A percentile compares a stretch with the other conserved stretches of the same genome.
phyloP scores from a whole-genome alignment of 2,329 filamentous ascomycete genomes.

The Diaporthe citriasiana region DNA sequence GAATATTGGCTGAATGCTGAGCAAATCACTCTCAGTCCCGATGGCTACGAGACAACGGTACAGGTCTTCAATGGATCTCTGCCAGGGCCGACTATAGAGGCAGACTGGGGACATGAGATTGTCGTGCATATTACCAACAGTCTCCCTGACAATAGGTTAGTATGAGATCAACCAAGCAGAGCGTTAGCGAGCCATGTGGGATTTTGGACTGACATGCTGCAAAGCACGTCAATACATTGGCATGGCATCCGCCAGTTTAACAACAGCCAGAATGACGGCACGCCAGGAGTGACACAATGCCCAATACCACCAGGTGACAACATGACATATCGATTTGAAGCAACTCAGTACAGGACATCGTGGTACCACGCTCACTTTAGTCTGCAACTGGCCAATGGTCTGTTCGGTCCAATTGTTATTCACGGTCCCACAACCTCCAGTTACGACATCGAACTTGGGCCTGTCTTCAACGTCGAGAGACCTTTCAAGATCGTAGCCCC shows the following conservation, averaged over 20 bases:
- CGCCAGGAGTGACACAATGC: constrained; percentile 70
- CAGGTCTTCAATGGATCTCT: constrained; percentile 69
- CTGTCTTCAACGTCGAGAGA: constrained; percentile 42
- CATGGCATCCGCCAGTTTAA: constrained; percentile 77
- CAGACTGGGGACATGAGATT: constrained; percentile 72
- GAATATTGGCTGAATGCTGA: constrained; percentile 63
- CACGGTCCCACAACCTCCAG: constrained; percentile 70
- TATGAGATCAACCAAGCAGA: neutral
- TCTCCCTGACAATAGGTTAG: constrained; percentile 64
- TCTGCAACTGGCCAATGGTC: constrained; percentile 67
- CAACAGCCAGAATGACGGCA: constrained; percentile 62
- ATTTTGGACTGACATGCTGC: neutral
- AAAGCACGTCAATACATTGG: constrained; percentile 69
- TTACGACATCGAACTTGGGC: constrained; percentile 75
- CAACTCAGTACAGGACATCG: constrained; percentile 62
- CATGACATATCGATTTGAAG: constrained; percentile 67
- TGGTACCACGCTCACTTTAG: constrained; percentile 60
- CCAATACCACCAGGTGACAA: constrained; percentile 46
- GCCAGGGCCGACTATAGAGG: constrained; percentile 71
- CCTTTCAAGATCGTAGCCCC: constrained; percentile 17
- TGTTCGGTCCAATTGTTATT: constrained; percentile 73
- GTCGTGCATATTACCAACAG: constrained; percentile 74
- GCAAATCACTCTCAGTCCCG: constrained; percentile 58
- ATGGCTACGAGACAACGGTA: constrained; percentile 58
- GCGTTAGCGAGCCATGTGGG: too few relatives aligned